Conservation (phyloP, 2,329 filamentous ascomycete species). For the Aspergillus sp. region DNA sequence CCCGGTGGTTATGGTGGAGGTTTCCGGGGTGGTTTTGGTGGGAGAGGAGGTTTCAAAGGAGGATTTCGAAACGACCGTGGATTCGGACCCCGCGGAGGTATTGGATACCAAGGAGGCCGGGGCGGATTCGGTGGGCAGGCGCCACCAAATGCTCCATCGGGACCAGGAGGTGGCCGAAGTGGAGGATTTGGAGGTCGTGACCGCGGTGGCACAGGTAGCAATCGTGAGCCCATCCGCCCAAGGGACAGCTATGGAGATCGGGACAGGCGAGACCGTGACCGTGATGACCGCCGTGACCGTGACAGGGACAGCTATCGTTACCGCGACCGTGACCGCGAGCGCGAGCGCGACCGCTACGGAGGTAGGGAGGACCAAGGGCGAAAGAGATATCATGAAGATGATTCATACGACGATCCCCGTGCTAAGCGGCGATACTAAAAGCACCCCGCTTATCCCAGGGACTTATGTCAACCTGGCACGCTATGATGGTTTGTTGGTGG, state of each 20-base stretch:
- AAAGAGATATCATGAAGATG: constrained; percentile 74
- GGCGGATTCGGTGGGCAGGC: constrained; percentile 49
- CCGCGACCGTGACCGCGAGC: constrained; percentile 43
- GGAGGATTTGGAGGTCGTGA: constrained; percentile 53
- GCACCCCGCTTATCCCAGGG: constrained; percentile 6
- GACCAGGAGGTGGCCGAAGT: constrained; percentile 55
- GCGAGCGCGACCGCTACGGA: constrained; percentile 49
- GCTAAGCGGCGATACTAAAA: constrained; percentile 60
- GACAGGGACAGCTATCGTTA: constrained; percentile 56
- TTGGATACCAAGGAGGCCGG: constrained; percentile 60
- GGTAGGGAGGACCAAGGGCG: constrained; percentile 56
- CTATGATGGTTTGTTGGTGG: constrained; percentile 43
- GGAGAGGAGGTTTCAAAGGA: constrained; percentile 52
- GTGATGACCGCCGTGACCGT: constrained; percentile 52
- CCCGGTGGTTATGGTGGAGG: constrained; percentile 58
- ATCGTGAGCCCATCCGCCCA: constrained; percentile 78
- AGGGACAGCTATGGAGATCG: constrained; percentile 58
- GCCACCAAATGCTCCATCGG: constrained; percentile 52
- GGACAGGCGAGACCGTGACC: constrained; percentile 43
- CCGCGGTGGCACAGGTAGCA: constrained; percentile 68
- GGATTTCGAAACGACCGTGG: constrained; percentile 55
- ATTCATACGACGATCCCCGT: constrained; percentile 73
- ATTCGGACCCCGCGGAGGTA: constrained; percentile 50
- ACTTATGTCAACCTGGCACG: constrained; percentile 18
- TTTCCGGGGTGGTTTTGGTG: constrained; percentile 56